phyloP scores from a whole-genome alignment of 345 rosid genomes.

The Ceriops decandra region DNA sequence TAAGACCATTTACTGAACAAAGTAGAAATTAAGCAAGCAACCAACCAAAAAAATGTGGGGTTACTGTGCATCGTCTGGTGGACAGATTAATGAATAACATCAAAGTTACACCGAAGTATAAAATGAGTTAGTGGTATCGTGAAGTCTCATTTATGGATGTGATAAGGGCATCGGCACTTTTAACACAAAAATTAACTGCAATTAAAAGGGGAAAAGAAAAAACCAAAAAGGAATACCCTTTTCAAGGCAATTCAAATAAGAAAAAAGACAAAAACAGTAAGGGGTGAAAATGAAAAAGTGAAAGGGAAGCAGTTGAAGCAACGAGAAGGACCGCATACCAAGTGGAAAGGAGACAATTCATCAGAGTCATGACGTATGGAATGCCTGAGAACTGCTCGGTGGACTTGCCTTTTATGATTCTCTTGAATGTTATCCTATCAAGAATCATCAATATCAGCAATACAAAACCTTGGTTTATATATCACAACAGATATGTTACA shows the following conservation, averaged over 20 bases:
- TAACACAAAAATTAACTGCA: neutral
- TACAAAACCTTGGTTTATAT: too few relatives aligned
- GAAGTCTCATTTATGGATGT: too few relatives aligned
- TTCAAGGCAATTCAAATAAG: neutral
- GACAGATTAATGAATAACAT: too few relatives aligned
- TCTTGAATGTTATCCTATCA: constrained; percentile 80
- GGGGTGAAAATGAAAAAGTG: neutral
- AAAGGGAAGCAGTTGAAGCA: neutral
- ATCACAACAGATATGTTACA: too few relatives aligned
- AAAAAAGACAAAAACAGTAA: neutral
- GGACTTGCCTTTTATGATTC: constrained; percentile 57
- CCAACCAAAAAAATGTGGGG: too few relatives aligned
- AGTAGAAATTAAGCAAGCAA: too few relatives aligned
- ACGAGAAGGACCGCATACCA: constrained; percentile 48
- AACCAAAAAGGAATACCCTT: too few relatives aligned
- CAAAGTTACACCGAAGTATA: too few relatives aligned
- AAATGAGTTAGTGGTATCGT: too few relatives aligned
- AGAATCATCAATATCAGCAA: neutral
- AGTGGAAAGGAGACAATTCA: constrained; percentile 95
- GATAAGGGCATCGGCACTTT: neutral
- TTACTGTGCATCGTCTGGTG: too few relatives aligned
- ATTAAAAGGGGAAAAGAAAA: neutral
- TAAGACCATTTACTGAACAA: too few relatives aligned
- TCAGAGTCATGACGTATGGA: constrained; percentile 93
- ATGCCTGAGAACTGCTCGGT: constrained; percentile 94